Evolutionary conservation across 345 rosid species (phyloP).

Genomic region (Hevea brasiliensis): DNA sequence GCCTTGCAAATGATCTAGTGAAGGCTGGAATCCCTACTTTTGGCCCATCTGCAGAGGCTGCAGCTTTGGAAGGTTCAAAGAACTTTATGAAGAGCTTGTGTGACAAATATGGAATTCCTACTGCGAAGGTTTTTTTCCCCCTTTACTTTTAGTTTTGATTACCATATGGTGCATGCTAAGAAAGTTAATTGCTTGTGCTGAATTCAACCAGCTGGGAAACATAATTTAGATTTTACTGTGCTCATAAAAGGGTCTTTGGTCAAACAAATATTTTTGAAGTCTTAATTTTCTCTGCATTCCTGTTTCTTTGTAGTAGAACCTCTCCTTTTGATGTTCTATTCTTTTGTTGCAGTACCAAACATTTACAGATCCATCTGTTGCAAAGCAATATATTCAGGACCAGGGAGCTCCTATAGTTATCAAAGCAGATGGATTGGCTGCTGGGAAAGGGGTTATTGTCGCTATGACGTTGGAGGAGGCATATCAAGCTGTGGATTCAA

Average conservation of each 20-base stretch:
- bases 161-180: neutral
- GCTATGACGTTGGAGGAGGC: slow-evolving; percentile 84
- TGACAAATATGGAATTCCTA: slow-evolving; percentile 83
- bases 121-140: slow-evolving; percentile 68
- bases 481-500: slow-evolving; percentile 78
- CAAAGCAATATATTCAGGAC: slow-evolving; percentile 66
- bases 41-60: slow-evolving; percentile 96
- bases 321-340: neutral
- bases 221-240: neutral
- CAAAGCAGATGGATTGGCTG: slow-evolving; percentile 96
- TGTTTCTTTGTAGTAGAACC: neutral
- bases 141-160: neutral
- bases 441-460: slow-evolving; percentile 92
- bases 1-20: slow-evolving; percentile 72
- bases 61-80: slow-evolving; percentile 96
- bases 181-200: neutral
- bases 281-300: neutral
- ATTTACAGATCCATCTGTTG: slow-evolving; percentile 64
- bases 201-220: neutral
- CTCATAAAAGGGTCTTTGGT: neutral
- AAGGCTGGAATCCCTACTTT: slow-evolving; percentile 73
- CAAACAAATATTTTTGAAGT: neutral
- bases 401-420: slow-evolving; percentile 83
- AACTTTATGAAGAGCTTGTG: slow-evolving; percentile 89
- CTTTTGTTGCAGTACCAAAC: slow-evolving; percentile 57